Evolutionary conservation across 2,329 filamentous ascomycete species (phyloP), one percentile per base, ranked within the genome.

Genomic region (Sporothrix inflata): DNA sequence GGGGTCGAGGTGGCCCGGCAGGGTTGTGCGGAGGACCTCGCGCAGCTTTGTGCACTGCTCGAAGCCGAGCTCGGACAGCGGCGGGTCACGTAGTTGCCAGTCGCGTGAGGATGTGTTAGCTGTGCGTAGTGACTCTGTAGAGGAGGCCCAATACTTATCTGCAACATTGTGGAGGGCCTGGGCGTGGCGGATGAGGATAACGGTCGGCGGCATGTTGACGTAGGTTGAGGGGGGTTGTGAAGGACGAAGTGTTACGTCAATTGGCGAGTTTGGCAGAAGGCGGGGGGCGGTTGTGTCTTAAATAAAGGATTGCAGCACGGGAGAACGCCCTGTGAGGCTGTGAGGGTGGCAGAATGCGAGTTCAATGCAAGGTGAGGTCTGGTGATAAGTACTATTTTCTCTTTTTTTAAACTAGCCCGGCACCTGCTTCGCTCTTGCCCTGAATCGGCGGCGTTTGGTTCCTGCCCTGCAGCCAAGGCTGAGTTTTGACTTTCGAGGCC

Each of bases 161-260:
- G 81, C 77, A 16, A 82, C 80, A 73, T 89, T 89, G 78, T 89
- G 87, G n/a, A 84, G 77, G 9, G 84, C 87, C 81, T 98, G 93
- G 19, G 93, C 95, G 85, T 98, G 95, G 76, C 95, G 92, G 78
- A 98, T 91, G 78, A 98, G 85, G 76, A 98, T 92, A 73, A 98
- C 77, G 0, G 83, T 87, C 0, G 86, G 86, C 69, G 86, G 78
- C 87, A 89, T 88, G 3, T 27, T 73, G 60, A 38, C 19, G 53
- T 11, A 30, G 21, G 42, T 38, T 27, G 12, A 12, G 21, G 24
- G 24, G 16, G 21, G 45, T 6, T 34, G 24, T 51, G 65, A 40
- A 34, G 16, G 11, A 19, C 2, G 11, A 8, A 12, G 19, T 27
- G 21, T 55, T 51, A 8, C 47, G 47, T 51, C 47, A 21, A 51